These are phyloP conservation scores for Hansenula anomala DNA, from an alignment of 1,139 yeast genomes.

Conservation along the genomic window DNA sequence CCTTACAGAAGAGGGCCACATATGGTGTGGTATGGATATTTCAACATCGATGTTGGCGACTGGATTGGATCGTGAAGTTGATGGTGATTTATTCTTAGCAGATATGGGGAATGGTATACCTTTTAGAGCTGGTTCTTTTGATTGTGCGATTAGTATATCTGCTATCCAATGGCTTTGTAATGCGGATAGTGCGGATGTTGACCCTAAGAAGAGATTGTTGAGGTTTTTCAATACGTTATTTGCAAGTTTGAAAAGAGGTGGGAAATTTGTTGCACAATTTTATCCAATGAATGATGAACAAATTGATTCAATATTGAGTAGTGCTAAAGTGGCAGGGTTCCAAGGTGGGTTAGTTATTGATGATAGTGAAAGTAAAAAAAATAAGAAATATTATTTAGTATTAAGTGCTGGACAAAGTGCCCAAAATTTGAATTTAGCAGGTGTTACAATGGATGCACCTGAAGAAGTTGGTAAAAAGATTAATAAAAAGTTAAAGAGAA, in stretches of 20 bases:
- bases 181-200: conserved; percentile 79
- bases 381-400: conserved; percentile 86
- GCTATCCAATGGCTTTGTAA: conserved; percentile 98
- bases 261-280: conserved; percentile 95
- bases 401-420: conserved; percentile 82
- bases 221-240: conserved; percentile 85
- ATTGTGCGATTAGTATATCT: conserved; percentile 92
- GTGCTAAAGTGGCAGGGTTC: conserved; percentile 94
- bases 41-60: conserved; percentile 95
- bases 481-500: conserved; percentile 48
- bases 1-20: conserved; percentile 86
- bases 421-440: conserved; percentile 64
- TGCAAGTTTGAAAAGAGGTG: conserved; percentile 86
- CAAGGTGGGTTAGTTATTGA: conserved; percentile 95
- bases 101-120: conserved; percentile 96
- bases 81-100: conserved; percentile 85
- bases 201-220: conserved; percentile 81
- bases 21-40: conserved; percentile 97
- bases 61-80: conserved; percentile 86
- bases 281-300: conserved; percentile 91
- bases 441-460: conserved; percentile 71
- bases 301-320: conserved; percentile 66
- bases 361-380: conserved; percentile 88
- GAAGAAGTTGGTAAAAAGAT: conserved; percentile 37
- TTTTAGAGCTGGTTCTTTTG: conserved; percentile 93